These are phyloP conservation scores for Selaginella moellendorffii DNA, from an alignment of 75 land plant genomes.

Conservation along the genomic window DNA sequence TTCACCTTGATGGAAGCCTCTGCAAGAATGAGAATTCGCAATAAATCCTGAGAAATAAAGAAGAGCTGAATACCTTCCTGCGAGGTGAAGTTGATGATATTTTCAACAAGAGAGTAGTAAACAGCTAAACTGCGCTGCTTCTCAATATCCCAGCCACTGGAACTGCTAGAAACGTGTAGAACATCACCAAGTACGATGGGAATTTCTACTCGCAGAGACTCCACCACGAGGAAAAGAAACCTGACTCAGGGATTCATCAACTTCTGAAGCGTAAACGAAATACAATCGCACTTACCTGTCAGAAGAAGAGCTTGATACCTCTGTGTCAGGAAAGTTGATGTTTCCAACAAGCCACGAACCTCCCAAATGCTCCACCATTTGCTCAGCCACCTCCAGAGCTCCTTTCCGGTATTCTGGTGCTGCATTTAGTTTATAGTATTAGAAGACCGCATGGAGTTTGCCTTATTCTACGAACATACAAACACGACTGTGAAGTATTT, in stretches of 20 bases:
- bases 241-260: conserved; percentile 11
- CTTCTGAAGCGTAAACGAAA: too few relatives aligned
- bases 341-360: neutral
- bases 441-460: too few relatives aligned
- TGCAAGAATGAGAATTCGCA: neutral
- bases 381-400: neutral
- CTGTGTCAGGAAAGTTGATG: neutral
- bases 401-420: neutral
- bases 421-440: too few relatives aligned
- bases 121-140: conserved; percentile 17
- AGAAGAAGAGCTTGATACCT: neutral
- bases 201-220: conserved; percentile 23
- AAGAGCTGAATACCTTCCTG: neutral
- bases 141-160: conserved; percentile 9
- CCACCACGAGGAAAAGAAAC: conserved; percentile 24
- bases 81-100: neutral
- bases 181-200: conserved; percentile 20
- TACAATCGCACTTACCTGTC: neutral
- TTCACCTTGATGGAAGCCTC: neutral
- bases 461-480: too few relatives aligned
- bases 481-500: neutral
- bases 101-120: conserved; percentile 5
- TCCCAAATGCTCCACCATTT: neutral
- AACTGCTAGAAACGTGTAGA: conserved; percentile 12
- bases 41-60: neutral